Evolutionary conservation across 495 filamentous ascomycete genomes (phyloP).

Genomic region (Articulospora tetracladia): DNA sequence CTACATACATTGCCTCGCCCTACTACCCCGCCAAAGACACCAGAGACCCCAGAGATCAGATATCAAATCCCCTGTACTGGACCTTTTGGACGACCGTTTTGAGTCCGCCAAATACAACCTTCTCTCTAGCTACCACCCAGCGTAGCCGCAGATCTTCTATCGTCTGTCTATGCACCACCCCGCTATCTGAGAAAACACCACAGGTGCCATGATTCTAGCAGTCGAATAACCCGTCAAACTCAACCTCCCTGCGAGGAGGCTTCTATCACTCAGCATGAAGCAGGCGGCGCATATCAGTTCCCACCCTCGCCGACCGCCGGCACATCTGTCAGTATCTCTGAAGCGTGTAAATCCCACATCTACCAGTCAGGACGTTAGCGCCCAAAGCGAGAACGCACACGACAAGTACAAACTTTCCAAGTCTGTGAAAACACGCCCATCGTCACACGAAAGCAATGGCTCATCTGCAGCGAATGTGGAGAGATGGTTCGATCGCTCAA

Average conservation of each 20-base stretch:
- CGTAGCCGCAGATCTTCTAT: too few species aligned
- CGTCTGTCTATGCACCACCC: too few species aligned
- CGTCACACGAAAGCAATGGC: slow-evolving; percentile 7
- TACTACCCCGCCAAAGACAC: too few species aligned
- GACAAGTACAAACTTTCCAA: neutral
- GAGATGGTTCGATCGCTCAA: slow-evolving; percentile 45
- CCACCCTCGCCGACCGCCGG: slow-evolving; percentile 16
- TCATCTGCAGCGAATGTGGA: neutral
- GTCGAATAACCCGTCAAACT: too few species aligned
- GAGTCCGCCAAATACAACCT: too few species aligned
- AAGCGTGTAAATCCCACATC: neutral
- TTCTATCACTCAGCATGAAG: neutral
- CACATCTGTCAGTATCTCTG: slow-evolving; percentile 15
- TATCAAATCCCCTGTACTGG: too few species aligned
- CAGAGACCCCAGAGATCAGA: too few species aligned
- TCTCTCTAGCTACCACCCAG: too few species aligned
- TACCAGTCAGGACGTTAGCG: neutral
- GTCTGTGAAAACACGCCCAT: neutral
- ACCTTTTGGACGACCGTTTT: too few species aligned
- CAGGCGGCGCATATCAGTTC: neutral
- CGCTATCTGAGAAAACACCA: too few species aligned
- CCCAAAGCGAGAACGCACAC: neutral
- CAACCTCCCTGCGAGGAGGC: neutral
- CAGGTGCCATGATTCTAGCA: too few species aligned
- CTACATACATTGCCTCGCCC: too few species aligned